Evolutionary conservation across 139 green algal species (phyloP).

Genomic region (Ettlia oleoabundans): DNA sequence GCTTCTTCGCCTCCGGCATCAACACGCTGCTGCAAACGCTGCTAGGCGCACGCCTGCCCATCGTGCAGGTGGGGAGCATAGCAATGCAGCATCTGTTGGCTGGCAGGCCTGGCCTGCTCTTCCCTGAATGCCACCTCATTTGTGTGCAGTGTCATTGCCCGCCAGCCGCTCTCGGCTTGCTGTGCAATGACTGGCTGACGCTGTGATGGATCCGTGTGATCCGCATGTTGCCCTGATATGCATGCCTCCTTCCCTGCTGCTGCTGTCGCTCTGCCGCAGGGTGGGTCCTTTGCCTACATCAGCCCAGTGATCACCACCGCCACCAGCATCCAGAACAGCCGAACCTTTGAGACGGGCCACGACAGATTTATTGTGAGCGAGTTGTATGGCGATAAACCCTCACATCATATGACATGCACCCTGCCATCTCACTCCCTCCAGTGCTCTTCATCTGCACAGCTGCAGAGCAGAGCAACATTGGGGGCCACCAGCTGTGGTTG

Average conservation of each 20-base stretch:
- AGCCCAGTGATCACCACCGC: constrained; percentile 65
- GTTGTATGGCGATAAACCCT: neutral
- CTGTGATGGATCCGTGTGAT: too few relatives aligned
- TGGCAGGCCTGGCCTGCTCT: too few relatives aligned
- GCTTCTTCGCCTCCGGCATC: constrained; percentile 70
- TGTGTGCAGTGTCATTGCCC: too few relatives aligned
- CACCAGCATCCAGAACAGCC: constrained; percentile 9
- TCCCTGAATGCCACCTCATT: too few relatives aligned
- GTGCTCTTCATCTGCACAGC: too few relatives aligned
- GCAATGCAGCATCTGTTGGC: neutral
- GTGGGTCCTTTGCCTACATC: constrained; percentile 70
- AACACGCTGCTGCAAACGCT: constrained; percentile 75
- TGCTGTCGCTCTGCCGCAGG: neutral
- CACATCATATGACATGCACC: neutral
- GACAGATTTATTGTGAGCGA: constrained; percentile 60
- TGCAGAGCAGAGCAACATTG: too few relatives aligned
- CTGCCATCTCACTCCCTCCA: too few relatives aligned
- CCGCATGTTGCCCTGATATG: too few relatives aligned
- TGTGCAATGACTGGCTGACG: too few relatives aligned
- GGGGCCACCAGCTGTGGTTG: too few relatives aligned
- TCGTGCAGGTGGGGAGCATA: constrained; percentile 52
- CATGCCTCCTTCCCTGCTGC: neutral
- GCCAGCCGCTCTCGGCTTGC: too few relatives aligned
- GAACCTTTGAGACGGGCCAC: constrained; percentile 51
- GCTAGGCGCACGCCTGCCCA: constrained; percentile 67